phyloP scores from a whole-genome alignment of 768 basidiomycete species.

The Lactarius sp. region DNA sequence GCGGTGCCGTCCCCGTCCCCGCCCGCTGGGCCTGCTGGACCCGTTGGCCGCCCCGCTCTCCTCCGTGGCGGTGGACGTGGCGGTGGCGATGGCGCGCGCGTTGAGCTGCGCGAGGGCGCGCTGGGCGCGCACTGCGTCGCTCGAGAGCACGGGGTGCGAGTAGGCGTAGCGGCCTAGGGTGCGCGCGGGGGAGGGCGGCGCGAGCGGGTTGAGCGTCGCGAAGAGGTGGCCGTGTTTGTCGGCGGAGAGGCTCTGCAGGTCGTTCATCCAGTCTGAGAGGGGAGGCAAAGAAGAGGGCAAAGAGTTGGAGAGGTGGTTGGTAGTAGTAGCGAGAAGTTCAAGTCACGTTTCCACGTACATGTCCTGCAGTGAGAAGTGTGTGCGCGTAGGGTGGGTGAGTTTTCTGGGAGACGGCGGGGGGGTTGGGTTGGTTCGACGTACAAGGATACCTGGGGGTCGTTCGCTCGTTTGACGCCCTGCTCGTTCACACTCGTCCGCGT shows the following conservation, averaged over 20 bases:
- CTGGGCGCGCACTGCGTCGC: conserved; percentile 53
- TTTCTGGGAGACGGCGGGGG: neutral
- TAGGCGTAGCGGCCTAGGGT: conserved; percentile 53
- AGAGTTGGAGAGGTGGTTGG: too few species aligned
- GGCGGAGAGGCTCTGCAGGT: neutral
- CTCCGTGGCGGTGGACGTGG: neutral
- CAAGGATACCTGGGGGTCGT: conserved; percentile 38
- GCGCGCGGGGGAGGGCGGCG: conserved; percentile 46
- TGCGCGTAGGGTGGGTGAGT: neutral
- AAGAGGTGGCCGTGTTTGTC: conserved; percentile 2
- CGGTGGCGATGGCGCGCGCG: conserved; percentile 27
- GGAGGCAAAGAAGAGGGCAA: too few species aligned
- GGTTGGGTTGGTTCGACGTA: too few species aligned
- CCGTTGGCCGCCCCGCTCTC: conserved; percentile 30
- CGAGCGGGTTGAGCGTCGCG: conserved; percentile 5
- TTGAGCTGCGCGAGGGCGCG: conserved; percentile 44
- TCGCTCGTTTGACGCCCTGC: conserved; percentile 38
- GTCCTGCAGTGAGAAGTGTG: neutral
- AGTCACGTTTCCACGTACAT: conserved; percentile 1
- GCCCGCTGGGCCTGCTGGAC: too few species aligned
- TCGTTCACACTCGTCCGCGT: conserved; percentile 41
- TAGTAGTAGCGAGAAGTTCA: too few species aligned
- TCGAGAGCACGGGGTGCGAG: conserved; percentile 64
- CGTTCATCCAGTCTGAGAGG: conserved; percentile 9
- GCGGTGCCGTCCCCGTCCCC: conserved; percentile 45